Evolutionary conservation across 1,139 yeast species (phyloP).

Genomic region (Kurtzmaniella quercitrusa): DNA sequence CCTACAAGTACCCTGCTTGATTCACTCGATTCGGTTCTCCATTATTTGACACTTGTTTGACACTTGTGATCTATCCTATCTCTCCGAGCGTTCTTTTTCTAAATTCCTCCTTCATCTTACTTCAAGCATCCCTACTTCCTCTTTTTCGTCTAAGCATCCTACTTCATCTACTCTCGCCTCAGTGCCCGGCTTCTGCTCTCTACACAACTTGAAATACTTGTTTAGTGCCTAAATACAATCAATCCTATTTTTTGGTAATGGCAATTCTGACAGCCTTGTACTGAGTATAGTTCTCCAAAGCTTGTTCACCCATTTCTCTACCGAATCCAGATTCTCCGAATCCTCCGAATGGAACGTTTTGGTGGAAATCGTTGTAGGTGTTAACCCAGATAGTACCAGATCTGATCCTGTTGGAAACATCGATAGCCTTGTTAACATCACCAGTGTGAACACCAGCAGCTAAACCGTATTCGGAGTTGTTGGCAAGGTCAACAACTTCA

Average conservation of each 20-base stretch:
- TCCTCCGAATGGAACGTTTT: slow-evolving; percentile 82
- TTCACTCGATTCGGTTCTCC: no score
- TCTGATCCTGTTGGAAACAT: slow-evolving; percentile 61
- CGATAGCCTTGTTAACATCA: slow-evolving; percentile 63
- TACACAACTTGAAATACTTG: neutral
- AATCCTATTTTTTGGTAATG: slow-evolving; percentile 5
- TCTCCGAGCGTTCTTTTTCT: no score
- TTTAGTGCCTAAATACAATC: neutral
- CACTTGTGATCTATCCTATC: no score
- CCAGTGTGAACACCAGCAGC: slow-evolving; percentile 79
- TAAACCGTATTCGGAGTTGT: slow-evolving; percentile 52
- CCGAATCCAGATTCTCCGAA: slow-evolving; percentile 86
- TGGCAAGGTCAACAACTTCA: slow-evolving; percentile 22
- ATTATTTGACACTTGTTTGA: no score
- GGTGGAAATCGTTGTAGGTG: slow-evolving; percentile 81
- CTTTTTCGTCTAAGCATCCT: no score
- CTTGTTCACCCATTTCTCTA: slow-evolving; percentile 87
- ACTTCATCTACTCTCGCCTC: no score
- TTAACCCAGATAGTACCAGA: slow-evolving; percentile 88
- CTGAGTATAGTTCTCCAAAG: slow-evolving; percentile 79
- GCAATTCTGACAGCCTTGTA: slow-evolving; percentile 68
- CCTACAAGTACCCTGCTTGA: no score
- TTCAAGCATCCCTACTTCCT: no score
- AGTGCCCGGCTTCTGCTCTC: neutral
- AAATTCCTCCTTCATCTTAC: no score